Percentiles rank a stretch among this genome's conserved stretches.
phyloP scores from a whole-genome alignment of 176 grass and related monocot species.

The Carex littledalei region DNA sequence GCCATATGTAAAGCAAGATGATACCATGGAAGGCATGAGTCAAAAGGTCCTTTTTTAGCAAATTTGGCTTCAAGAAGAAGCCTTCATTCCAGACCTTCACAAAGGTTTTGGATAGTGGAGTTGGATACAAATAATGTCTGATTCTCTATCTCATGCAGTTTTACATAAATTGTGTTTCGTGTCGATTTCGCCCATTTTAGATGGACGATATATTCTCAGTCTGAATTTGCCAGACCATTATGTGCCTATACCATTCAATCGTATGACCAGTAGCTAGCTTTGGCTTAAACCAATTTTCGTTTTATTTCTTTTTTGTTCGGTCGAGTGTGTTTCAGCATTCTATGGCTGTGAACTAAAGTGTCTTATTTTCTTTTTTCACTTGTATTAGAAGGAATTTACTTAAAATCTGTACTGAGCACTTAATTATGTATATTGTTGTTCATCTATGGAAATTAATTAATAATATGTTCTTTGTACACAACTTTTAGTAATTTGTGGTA shows the following conservation, averaged over 20 bases:
- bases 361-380: neutral
- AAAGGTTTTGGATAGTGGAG: no score
- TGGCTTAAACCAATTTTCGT: neutral
- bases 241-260: neutral
- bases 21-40: no score
- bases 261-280: neutral
- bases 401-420: neutral
- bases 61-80: no score
- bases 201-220: no score
- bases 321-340: neutral
- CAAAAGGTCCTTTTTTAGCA: no score
- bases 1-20: slow-evolving; percentile 9
- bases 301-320: neutral
- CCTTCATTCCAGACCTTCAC: no score
- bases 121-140: no score
- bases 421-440: neutral
- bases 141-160: no score
- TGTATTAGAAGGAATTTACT: neutral
- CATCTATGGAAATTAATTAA: neutral
- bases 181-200: no score
- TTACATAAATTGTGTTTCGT: no score
- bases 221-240: no score
- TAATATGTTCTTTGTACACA: neutral
- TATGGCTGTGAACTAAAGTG: neutral
- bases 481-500: neutral